These are phyloP conservation scores for Ochetophila trinervis DNA, from an alignment of 306 rosid genomes.

Conservation along the genomic window DNA sequence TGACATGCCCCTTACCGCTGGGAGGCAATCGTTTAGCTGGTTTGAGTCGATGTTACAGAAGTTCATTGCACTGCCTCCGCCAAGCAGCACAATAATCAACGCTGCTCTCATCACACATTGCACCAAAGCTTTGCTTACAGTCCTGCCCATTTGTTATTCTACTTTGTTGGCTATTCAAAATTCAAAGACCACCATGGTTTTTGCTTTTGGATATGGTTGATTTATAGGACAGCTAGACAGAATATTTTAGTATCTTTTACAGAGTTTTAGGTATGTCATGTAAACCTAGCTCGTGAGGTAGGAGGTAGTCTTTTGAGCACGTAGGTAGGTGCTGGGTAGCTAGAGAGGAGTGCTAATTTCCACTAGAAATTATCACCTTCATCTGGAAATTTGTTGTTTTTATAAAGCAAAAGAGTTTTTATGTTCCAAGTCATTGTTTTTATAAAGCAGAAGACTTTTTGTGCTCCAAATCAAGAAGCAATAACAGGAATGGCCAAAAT, in stretches of 20 bases:
- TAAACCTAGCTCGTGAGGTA: slow-evolving; percentile 34
- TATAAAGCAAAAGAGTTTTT: too few relatives aligned
- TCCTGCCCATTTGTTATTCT: slow-evolving; percentile 26
- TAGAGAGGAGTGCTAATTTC: too few relatives aligned
- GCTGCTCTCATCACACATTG: slow-evolving; percentile 14
- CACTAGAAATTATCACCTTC: too few relatives aligned
- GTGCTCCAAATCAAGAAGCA: too few relatives aligned
- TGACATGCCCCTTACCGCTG: slow-evolving; percentile 42
- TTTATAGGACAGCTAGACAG: slow-evolving; percentile 28
- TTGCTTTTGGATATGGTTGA: neutral
- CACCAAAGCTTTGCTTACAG: slow-evolving; percentile 4
- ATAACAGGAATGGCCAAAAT: too few relatives aligned
- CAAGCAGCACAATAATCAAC: slow-evolving; percentile 34
- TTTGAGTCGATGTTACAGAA: slow-evolving; percentile 44
- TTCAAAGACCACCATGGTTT: neutral
- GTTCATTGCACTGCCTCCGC: slow-evolving; percentile 23
- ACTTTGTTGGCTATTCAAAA: neutral
- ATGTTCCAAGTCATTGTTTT: too few relatives aligned
- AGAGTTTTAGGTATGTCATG: slow-evolving; percentile 36
- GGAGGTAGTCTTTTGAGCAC: neutral
- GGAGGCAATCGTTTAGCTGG: slow-evolving; percentile 35
- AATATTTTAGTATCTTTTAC: slow-evolving; percentile 9
- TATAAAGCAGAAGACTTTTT: too few relatives aligned
- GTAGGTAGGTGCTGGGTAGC: too few relatives aligned
- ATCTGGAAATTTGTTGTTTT: too few relatives aligned